phyloP scores from a whole-genome alignment of 139 green algal genomes.

The Chara braunii region DNA sequence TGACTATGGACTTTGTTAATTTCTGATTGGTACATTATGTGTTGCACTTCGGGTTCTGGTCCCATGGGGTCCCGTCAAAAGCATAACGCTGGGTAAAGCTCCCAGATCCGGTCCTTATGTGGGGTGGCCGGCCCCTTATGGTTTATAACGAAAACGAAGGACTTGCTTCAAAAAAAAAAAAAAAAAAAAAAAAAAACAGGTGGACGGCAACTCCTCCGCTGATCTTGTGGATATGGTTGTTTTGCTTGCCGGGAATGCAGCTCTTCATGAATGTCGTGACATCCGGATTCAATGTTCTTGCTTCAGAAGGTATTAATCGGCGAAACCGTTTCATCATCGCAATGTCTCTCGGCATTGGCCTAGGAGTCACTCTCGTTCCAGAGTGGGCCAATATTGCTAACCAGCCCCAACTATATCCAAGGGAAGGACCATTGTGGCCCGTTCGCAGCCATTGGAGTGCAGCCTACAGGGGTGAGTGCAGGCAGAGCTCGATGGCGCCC shows the following conservation, averaged over 20 bases:
- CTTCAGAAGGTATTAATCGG: conserved; percentile 11
- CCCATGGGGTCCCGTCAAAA: too few relatives aligned
- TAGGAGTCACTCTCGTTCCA: conserved; percentile 40
- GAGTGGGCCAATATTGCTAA: conserved; percentile 23
- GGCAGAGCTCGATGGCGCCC: too few relatives aligned
- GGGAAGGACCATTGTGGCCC: conserved; percentile 28
- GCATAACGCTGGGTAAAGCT: too few relatives aligned
- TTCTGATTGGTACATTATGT: background rate
- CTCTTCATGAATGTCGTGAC: conserved; percentile 46
- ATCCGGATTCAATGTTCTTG: conserved; percentile 28
- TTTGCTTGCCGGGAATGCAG: background rate
- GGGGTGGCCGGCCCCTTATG: too few relatives aligned
- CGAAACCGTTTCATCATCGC: conserved; percentile 44
- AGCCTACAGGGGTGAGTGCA: background rate
- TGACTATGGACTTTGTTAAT: background rate
- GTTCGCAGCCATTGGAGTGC: conserved; percentile 8
- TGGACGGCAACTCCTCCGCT: too few relatives aligned
- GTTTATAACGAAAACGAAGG: too few relatives aligned
- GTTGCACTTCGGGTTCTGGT: background rate
- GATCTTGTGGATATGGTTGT: background rate
- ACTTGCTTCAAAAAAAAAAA: too few relatives aligned
- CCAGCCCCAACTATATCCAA: conserved; percentile 1
- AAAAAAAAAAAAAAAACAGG: too few relatives aligned
- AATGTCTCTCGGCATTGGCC: conserved; percentile 39
- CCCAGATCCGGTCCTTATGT: too few relatives aligned